Evolutionary conservation across 164 flowering plant genomes (phyloP), one percentile per base, ranked within the genome.

Genomic region (Tetrastigma voinierianum): DNA sequence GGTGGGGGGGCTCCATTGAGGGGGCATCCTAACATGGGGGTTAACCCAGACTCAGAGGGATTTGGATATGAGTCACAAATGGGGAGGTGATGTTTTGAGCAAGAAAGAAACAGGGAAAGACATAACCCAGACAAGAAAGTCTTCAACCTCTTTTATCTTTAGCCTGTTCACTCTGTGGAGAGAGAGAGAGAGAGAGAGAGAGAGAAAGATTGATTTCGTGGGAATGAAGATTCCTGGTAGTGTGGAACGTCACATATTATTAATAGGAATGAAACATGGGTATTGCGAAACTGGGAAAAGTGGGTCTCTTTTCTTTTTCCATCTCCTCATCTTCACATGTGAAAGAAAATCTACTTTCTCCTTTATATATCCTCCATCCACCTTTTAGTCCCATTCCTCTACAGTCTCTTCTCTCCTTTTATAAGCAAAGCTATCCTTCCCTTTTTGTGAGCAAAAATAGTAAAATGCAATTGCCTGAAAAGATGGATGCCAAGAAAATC

Each of bases 211-310:
- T n/a, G n/a, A 64, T 64, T 46, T 19, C 45, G 53, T 65, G 43
- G 24, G 43, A 46, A 16, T 44, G 62, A 58, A 64, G 59, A 70
- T 63, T 58, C 64, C 44, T 48, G 17, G 24, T 49, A 70, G 57
- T 46, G 9, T 32, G 62, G 55, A 45, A 57, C 10, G 57, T 51
- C 57, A 12, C 14, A 48, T 49, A 56, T 47, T 40, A 14, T 59
- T 46, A 54, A 25, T 16, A 44, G 58, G 17, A n/a, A 46, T 61
- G 66, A 43, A 21, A 54, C 5, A 61, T 62, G 32, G 52, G 65
- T 32, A 53, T 43, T 54, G 61, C 19, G 20, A 43, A 61, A 61
- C 21, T 45, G 43, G 15, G 25, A 57, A 66, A 65, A 54, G 61
- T 46, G 57, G 8, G 21, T 15, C 11, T 25, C 9, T 49, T 59